Base-by-base conservation (phyloP, 1,284 basidiomycete species). In the Rhodotorula sp. region DNA sequence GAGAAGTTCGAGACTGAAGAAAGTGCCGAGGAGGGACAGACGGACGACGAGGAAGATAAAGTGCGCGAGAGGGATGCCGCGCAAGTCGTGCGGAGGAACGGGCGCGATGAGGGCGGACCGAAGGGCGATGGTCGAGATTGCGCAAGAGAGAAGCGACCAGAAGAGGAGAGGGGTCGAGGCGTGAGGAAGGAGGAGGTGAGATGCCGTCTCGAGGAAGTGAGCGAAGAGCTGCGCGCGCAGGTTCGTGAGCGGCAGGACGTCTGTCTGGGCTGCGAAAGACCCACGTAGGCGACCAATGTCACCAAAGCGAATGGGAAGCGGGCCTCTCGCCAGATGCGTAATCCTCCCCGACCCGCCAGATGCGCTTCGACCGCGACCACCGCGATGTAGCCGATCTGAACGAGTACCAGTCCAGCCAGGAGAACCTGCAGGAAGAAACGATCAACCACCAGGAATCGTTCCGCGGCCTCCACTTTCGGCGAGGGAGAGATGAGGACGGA, bases 161-260 rank as follows among this genome's bases (percentile, higher is more conserved):
- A 95, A 81, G 30, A 97, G 85, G 37, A 94, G 81, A 30, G 87
- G 79, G 0, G 89, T 85, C 0, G 92, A 94, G 0, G 93, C 90
- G 50, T 73, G 71, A 1, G 69, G 65, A 13, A 71, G 58, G 46
- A 71, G 52, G 10, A 69, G 67, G 65, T 75, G 74, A 20, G 74
- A 73, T 0, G 65, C 67, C 30, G 65, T 60, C 40, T 66, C 63
- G 50, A 75, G 59, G 44, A 54, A 46, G 44, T 73, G 62, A 8
- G 74, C 71, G 34, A 73, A 70, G 31, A 71, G 15, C 73, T 75
- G 56, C 30, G 18, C 20, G 9, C 5, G 26, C 24, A 10, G 13
- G 8, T 2, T 11, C 1, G 50, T 63, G 22, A 53, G 64, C 5
- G 16, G 13, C 4, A 13, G 30, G 18, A 1, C 4, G 44, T 50